phyloP scores from a whole-genome alignment of 495 filamentous ascomycete genomes.

The Neurospora cerealis region DNA sequence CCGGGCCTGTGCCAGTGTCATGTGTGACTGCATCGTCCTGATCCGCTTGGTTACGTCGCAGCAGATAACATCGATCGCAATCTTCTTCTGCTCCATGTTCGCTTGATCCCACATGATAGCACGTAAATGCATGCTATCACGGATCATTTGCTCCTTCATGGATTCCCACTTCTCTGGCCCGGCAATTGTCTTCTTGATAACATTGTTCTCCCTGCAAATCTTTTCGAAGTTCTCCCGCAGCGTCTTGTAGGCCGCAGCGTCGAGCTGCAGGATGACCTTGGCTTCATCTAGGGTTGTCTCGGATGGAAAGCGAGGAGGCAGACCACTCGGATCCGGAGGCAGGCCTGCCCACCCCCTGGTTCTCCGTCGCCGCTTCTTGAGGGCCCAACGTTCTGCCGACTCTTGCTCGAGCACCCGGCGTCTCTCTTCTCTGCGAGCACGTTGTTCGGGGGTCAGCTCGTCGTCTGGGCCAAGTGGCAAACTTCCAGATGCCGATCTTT shows the following conservation, averaged over 20 bases:
- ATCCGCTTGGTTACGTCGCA: constrained; percentile 76
- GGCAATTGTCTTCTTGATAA: constrained; percentile 65
- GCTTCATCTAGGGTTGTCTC: constrained; percentile 75
- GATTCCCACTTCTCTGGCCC: constrained; percentile 64
- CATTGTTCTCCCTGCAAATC: constrained; percentile 54
- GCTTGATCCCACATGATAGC: constrained; percentile 45
- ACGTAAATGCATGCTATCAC: constrained; percentile 54
- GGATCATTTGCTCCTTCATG: constrained; percentile 58
- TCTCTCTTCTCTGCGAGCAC: constrained; percentile 46
- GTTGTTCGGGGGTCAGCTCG: constrained; percentile 40
- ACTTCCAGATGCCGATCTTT: not conserved
- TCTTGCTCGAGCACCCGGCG: constrained; percentile 50
- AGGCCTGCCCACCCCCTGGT: constrained; percentile 62
- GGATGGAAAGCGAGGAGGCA: constrained; percentile 65
- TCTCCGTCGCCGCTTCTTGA: constrained; percentile 61
- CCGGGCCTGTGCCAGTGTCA: constrained; percentile 67
- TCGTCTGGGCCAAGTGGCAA: constrained; percentile 21
- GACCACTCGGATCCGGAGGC: constrained; percentile 59
- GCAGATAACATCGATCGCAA: constrained; percentile 69
- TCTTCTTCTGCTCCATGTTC: constrained; percentile 35
- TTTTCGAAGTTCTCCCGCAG: constrained; percentile 56
- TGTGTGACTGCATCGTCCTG: constrained; percentile 48
- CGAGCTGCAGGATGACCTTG: constrained; percentile 57
- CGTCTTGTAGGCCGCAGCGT: constrained; percentile 50
- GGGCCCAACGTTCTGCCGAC: constrained; percentile 51